Conservation (phyloP, 768 basidiomycete species). For the Pholiota conissans region DNA sequence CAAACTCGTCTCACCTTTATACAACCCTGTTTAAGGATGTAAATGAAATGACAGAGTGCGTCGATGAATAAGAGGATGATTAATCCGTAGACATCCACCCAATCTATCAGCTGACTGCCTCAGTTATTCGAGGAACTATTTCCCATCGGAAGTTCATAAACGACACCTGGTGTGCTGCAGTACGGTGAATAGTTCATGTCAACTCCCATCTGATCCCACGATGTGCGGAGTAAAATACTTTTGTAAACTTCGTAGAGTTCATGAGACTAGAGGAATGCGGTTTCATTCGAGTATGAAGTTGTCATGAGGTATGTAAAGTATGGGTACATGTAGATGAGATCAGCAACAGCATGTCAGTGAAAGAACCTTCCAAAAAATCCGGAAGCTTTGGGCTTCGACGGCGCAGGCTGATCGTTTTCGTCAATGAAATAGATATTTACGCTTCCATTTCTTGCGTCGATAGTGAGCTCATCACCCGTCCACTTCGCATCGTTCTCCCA, state of each 20-base stretch:
- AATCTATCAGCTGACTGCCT: conserved; percentile 2
- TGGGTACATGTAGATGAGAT: too few species aligned
- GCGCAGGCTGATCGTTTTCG: conserved; percentile 20
- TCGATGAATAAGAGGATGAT: conserved; percentile 5
- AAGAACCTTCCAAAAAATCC: conserved; percentile 27
- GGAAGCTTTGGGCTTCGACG: conserved; percentile 3
- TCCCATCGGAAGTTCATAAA: neutral
- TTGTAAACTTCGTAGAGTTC: conserved; percentile 9
- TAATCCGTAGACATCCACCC: neutral
- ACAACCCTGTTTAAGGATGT: neutral
- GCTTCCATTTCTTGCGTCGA: conserved; percentile 34
- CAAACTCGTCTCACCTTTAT: neutral
- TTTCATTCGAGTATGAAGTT: too few species aligned
- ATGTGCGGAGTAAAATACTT: too few species aligned
- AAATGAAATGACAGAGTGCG: conserved; percentile 5
- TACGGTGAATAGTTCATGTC: too few species aligned
- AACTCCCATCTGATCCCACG: too few species aligned
- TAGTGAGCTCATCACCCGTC: conserved; percentile 34
- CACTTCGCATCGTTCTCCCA: conserved; percentile 22
- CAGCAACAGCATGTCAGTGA: too few species aligned
- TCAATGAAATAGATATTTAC: conserved; percentile 36
- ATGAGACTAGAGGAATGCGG: conserved; percentile 28
- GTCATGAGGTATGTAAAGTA: too few species aligned
- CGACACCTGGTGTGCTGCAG: too few species aligned
- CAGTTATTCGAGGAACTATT: neutral